Conservation (phyloP, 2,329 filamentous ascomycete species). For the Aspergillus novoparasiticus region DNA sequence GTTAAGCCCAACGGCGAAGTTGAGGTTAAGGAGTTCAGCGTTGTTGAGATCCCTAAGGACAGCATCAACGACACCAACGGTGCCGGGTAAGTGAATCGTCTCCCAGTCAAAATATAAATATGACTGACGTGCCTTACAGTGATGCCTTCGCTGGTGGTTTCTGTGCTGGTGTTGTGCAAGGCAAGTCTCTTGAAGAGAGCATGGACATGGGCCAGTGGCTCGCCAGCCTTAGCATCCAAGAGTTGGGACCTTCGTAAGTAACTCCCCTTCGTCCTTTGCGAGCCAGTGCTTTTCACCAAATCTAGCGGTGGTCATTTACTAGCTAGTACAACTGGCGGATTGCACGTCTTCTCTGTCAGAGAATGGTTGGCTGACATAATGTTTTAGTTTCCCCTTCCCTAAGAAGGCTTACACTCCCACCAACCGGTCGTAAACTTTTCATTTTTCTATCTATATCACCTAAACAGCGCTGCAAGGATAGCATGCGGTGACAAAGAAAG, state of each 20-base stretch:
- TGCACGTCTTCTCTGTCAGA: not conserved
- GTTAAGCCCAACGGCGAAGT: constrained; percentile 67
- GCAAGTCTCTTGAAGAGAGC: constrained; percentile 73
- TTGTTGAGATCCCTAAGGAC: constrained; percentile 74
- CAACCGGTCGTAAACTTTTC: constrained; percentile 28
- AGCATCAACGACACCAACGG: constrained; percentile 96
- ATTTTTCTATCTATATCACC: not conserved
- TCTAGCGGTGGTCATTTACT: not conserved
- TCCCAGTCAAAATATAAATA: constrained; percentile 1
- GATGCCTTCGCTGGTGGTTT: constrained; percentile 97
- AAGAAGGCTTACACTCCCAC: constrained; percentile 72
- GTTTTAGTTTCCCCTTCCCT: constrained; percentile 72
- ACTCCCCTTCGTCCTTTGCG: constrained; percentile 3
- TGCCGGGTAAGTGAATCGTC: constrained; percentile 61
- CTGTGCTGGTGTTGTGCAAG: constrained; percentile 83
- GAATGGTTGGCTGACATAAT: constrained; percentile 21
- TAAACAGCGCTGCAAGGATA: not conserved
- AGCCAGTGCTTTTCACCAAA: not conserved
- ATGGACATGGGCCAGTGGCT: constrained; percentile 97
- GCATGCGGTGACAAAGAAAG: not conserved
- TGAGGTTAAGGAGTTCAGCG: constrained; percentile 74
- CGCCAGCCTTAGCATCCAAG: constrained; percentile 88
- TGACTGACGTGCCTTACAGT: constrained; percentile 44
- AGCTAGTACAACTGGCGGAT: not conserved
- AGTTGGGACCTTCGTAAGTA: constrained; percentile 92